Percentiles rank a stretch among this genome's conserved stretches.
These are phyloP conservation scores for Taxawa tesnikishii DNA, from an alignment of 2,329 filamentous ascomycete genomes.

Conservation along the genomic window DNA sequence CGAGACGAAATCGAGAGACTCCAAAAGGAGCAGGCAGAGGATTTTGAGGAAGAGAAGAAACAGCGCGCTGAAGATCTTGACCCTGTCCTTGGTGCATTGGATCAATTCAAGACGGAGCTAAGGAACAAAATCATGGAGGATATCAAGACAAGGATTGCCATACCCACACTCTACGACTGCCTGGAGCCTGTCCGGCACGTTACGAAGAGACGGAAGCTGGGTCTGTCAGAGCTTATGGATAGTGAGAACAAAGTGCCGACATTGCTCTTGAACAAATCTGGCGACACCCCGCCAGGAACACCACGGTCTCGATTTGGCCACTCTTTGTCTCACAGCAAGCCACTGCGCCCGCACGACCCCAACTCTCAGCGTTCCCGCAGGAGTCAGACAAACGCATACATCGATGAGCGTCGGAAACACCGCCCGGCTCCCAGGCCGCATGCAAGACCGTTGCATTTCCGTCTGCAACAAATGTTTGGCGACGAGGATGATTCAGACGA, in stretches of 20 bases:
- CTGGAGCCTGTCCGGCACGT: conserved; percentile 72
- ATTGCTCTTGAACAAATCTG: conserved; percentile 32
- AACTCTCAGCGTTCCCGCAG: conserved; percentile 25
- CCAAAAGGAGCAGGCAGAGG: conserved; percentile 63
- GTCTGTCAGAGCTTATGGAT: conserved; percentile 54
- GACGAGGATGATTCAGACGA: conserved; percentile 73
- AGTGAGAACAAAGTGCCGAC: conserved; percentile 43
- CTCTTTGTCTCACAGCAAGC: conserved; percentile 24
- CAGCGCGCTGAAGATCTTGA: conserved; percentile 80
- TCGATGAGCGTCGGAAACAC: conserved; percentile 47
- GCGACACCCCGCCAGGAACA: conserved; percentile 53
- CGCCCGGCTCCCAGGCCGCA: conserved; percentile 47
- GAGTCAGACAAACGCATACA: conserved; percentile 33
- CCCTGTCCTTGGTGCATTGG: conserved; percentile 73
- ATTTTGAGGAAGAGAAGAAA: conserved; percentile 81
- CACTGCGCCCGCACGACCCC: conserved; percentile 31
- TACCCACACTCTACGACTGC: conserved; percentile 65
- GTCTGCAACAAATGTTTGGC: conserved; percentile 59
- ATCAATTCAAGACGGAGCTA: conserved; percentile 67
- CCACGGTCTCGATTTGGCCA: conserved; percentile 38
- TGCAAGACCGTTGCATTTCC: conserved; percentile 67
- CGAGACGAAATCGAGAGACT: conserved; percentile 55
- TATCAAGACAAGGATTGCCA: conserved; percentile 76
- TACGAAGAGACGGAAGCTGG: conserved; percentile 66
- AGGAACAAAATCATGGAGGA: conserved; percentile 79